phyloP scores from a whole-genome alignment of 1,284 basidiomycete genomes.

The Porogramme epimiltina region DNA sequence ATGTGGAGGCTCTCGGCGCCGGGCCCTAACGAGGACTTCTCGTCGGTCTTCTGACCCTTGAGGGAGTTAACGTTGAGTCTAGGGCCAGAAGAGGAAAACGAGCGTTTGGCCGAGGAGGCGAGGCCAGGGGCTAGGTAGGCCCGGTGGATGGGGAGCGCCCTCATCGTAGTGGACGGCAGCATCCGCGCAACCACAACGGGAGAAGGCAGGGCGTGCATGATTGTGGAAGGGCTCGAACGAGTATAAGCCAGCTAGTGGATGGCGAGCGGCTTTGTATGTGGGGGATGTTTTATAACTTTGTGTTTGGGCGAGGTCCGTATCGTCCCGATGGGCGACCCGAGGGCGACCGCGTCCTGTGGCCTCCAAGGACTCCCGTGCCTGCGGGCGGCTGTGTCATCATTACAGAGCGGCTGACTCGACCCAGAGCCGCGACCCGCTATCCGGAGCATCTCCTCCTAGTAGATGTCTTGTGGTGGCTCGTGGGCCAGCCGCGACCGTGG shows the following conservation, averaged over 20 bases:
- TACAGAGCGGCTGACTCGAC: neutral
- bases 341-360: slow-evolving; percentile 14
- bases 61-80: slow-evolving; percentile 4
- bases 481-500: neutral
- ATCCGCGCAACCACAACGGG: slow-evolving; percentile 16
- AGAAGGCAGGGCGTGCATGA: slow-evolving; percentile 11
- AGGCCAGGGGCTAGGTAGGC: slow-evolving; percentile 14
- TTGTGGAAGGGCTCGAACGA: neutral
- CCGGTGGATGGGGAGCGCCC: slow-evolving; percentile 16
- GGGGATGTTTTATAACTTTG: slow-evolving; percentile 19
- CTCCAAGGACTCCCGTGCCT: neutral
- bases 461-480: too few species aligned
- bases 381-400: slow-evolving; percentile 1
- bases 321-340: slow-evolving; percentile 27
- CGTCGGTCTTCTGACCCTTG: slow-evolving; percentile 19
- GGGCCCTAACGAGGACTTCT: slow-evolving; percentile 19
- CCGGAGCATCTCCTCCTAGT: neutral
- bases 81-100: slow-evolving; percentile 12
- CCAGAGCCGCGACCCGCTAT: too few species aligned
- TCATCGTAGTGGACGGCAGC: slow-evolving; percentile 13
- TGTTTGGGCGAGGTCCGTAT: slow-evolving; percentile 18
- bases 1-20: slow-evolving; percentile 36
- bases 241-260: neutral
- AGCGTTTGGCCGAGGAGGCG: slow-evolving; percentile 15
- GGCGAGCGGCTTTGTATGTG: neutral